Evolutionary conservation across 164 flowering plant genomes (phyloP), one percentile per base, ranked within the genome.

Genomic region (Nymphaea colorata): DNA sequence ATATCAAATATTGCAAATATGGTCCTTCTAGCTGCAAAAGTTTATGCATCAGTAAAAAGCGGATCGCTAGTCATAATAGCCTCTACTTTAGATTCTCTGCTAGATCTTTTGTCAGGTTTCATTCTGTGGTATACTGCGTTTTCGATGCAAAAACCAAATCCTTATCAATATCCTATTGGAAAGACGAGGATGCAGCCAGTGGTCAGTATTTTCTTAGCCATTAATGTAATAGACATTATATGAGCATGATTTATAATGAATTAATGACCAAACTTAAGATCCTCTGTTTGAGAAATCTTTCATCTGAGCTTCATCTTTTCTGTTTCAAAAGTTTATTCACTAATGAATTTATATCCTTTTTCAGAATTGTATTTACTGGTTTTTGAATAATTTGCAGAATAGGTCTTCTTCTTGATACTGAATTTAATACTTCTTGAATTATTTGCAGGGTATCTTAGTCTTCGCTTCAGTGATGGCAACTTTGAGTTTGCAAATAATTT

Each of bases 161-260:
- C 78, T 7, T 89, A 82, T 67, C 80, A 76, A 42, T 89, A 86
- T 69, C 95, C 97, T 0, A 84, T 91, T 51, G 95, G 97, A 44
- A 91, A 91, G 77, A 85, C 79, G 53, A 64, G 95, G 44, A 91
- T 91, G 97, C 97, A 91, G 66, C 95, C 97, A 4, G 91, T 91
- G 77, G 95, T 89, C 77, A 68, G 86, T 76, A 41, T 47, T 4
- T 5, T 4, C 17, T 25, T 25, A 25, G 36, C 1, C 36, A 1
- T 0, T 25, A 25, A 25, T 25, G 36, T 25, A 25, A 25, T 25
- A 25, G 36, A 25, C 36, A 25, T 25, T 25, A 25, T 25, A 25
- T 25, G 36, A n/a, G n/a, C n/a, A n/a, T n/a, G n/a, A n/a, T n/a
- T n/a, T n/a, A n/a, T n/a, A n/a, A n/a, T n/a, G n/a, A n/a, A n/a